These are phyloP conservation scores for Tulasnella calospora DNA, from an alignment of 768 basidiomycete genomes.

Conservation along the genomic window DNA sequence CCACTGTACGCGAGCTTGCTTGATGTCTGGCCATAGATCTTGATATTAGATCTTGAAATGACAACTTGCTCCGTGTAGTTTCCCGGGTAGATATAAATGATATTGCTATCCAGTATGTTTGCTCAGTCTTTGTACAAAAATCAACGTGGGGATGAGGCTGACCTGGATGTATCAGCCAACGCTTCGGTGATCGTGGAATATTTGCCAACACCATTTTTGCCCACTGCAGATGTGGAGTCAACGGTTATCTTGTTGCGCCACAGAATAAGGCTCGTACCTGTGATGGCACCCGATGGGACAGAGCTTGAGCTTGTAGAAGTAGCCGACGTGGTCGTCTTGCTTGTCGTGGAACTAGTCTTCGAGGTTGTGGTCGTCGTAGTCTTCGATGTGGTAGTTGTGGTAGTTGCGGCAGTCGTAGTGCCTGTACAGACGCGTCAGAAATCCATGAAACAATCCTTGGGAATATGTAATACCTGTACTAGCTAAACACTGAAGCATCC, in stretches of 20 bases:
- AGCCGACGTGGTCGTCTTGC: background rate
- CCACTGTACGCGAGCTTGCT: conserved; percentile 13
- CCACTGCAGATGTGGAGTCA: background rate
- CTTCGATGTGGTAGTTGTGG: background rate
- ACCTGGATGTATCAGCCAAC: conserved; percentile 20
- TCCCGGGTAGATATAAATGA: conserved; percentile 17
- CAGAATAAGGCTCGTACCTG: background rate
- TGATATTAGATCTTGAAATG: conserved; percentile 24
- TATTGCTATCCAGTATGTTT: background rate
- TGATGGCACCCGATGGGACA: conserved; percentile 1
- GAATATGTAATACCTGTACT: background rate
- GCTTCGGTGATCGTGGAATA: conserved; percentile 24
- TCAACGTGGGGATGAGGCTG: background rate
- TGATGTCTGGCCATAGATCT: conserved; percentile 28
- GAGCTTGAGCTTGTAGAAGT: background rate
- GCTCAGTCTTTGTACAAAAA: background rate
- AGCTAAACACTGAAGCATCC: background rate
- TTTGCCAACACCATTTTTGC: conserved; percentile 17
- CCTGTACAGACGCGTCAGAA: background rate
- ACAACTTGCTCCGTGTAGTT: conserved; percentile 24
- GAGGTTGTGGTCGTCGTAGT: background rate
- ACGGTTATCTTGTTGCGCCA: background rate
- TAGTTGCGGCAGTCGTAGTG: background rate
- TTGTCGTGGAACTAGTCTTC: background rate
- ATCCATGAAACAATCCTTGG: background rate